Base-by-base conservation (phyloP, 2,329 filamentous ascomycete genomes). In the Fusarium sp. region DNA sequence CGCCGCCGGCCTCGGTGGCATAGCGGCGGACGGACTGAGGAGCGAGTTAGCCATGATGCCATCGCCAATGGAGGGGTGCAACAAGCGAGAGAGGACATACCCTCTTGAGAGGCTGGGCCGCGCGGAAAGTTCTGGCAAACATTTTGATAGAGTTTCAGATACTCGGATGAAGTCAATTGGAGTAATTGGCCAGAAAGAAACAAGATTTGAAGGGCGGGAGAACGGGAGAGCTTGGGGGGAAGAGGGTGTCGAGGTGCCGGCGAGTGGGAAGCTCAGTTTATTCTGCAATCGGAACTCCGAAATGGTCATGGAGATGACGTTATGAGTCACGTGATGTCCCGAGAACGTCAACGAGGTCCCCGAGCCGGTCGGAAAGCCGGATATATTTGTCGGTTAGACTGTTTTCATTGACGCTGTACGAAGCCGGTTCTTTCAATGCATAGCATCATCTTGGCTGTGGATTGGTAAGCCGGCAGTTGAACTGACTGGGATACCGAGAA, bases 71-170 rank as follows among this genome's bases (percentile, higher is more conserved):
- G 60, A 52, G 50, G 45, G 48, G 32, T 25, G 34, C 34, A 20
- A 35, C 11, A 50, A 39, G 37, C 37, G 37, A 39, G 37, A 39
- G 18, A 43, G 37, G 20, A 78, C 89, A 81, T 85, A 94, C 92
- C 85, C 89, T 89, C 83, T 88, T 90, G 76, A 93, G 83, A 76
- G 92, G 91, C 85, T 91, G 90, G 64, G 88, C 88, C 77, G 88
- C 88, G 81, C 92, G 89, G 81, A 93, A 87, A 74, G 91, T 87
- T 86, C 92, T 88, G 72, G 92, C 87, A 80, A 94, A 92, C 91
- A 94, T 93, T 76, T 81, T 90, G 75, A 66, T 52, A 48, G 70
- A 58, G 60, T 61, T 73, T 68, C 62, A 62, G 52, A 72, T 76
- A 54, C 56, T 76, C 54, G 41, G 41, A 27, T 58, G 32, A 69